A percentile compares a stretch with the other conserved stretches of the same genome.
Evolutionary conservation across 2,329 filamentous ascomycete genomes (phyloP).

Genomic region (Ambrosiella cleistominuta): DNA sequence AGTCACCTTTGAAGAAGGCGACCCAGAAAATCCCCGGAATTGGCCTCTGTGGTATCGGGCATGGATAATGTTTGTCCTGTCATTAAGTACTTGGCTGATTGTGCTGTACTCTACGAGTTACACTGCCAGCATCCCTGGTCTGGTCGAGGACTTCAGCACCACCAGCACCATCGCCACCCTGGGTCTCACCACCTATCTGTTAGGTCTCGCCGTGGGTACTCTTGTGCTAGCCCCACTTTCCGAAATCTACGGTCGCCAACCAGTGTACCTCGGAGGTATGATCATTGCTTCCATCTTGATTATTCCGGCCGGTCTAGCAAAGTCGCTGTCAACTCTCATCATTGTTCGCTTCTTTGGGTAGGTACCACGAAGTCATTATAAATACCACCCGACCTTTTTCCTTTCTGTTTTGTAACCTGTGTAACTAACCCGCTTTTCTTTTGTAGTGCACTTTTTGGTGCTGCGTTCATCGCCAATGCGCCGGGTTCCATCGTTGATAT

Average conservation of each 20-base stretch:
- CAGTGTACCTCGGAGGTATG: conserved; percentile 53
- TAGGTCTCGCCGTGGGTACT: conserved; percentile 55
- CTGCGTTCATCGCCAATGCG: conserved; percentile 67
- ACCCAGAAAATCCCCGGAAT: conserved; percentile 47
- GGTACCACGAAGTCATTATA: conserved; percentile 17
- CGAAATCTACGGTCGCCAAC: conserved; percentile 49
- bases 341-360: conserved; percentile 56
- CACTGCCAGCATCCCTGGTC: conserved; percentile 51
- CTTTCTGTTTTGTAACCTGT: conserved; percentile 18
- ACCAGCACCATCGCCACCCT: conserved; percentile 47
- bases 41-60: conserved; percentile 39
- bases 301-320: conserved; percentile 53
- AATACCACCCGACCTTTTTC: conserved; percentile 2
- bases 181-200: conserved; percentile 61
- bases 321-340: conserved; percentile 50
- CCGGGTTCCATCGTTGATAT: conserved; percentile 75
- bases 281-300: conserved; percentile 48
- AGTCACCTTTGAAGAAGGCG: conserved; percentile 49
- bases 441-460: conserved; percentile 44
- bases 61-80: conserved; percentile 28
- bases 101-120: conserved; percentile 67
- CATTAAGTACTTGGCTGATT: conserved; percentile 30
- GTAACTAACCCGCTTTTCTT: conserved; percentile 12
- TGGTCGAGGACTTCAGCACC: conserved; percentile 48
- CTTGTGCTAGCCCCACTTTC: conserved; percentile 57